Evolutionary conservation across 805 yeast species (phyloP).

Genomic region (Saturnispora besseyi): DNA sequence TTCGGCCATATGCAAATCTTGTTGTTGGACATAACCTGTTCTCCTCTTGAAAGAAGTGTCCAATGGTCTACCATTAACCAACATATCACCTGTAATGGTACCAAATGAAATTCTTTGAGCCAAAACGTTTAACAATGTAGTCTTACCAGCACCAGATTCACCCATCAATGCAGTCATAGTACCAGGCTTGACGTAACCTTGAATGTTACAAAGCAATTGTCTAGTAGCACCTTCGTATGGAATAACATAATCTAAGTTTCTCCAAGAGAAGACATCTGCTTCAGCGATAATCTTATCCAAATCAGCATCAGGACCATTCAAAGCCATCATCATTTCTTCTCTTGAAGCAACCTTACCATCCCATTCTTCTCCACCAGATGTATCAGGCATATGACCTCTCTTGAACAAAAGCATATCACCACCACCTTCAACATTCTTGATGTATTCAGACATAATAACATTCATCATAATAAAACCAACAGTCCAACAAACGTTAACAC

Average conservation of each 20-base stretch:
- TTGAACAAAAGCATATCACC: constrained; percentile 34
- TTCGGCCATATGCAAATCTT: constrained; percentile 42
- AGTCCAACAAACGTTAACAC: constrained; percentile 41
- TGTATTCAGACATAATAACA: constrained; percentile 26
- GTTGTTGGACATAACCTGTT: constrained; percentile 50
- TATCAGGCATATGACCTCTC: constrained; percentile 31
- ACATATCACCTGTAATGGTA: constrained; percentile 46
- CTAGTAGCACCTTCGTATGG: constrained; percentile 37
- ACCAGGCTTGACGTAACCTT: constrained; percentile 43
- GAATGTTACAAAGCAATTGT: constrained; percentile 34
- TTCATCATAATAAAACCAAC: constrained; percentile 30
- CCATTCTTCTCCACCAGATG: constrained; percentile 28
- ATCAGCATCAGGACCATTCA: constrained; percentile 26
- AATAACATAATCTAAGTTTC: constrained; percentile 47
- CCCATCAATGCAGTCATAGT: constrained; percentile 55
- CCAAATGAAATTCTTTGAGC: constrained; percentile 46
- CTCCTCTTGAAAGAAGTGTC: constrained; percentile 44
- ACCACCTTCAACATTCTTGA: constrained; percentile 25
- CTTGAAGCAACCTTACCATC: constrained; percentile 35
- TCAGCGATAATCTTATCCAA: constrained; percentile 31
- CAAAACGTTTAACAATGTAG: constrained; percentile 44
- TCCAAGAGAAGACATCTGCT: constrained; percentile 56
- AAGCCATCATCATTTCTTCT: constrained; percentile 23
- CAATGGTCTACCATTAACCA: constrained; percentile 43
- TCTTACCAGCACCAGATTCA: constrained; percentile 56